Evolutionary conservation across 768 basidiomycete species (phyloP).

Genomic region (Postia placenta): DNA sequence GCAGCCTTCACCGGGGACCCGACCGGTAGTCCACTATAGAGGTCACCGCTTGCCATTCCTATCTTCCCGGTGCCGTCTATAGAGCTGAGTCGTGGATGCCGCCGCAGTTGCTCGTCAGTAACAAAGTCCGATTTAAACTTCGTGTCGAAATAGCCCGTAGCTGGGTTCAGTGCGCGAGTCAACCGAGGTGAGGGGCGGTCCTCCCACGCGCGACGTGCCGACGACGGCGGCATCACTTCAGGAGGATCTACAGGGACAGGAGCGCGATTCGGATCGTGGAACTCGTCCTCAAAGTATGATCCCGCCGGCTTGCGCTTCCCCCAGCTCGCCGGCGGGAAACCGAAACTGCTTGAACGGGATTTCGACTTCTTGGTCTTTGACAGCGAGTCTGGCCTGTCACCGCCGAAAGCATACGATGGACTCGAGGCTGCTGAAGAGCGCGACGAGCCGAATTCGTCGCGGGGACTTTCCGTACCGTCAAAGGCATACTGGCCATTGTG

Average conservation of each 20-base stretch:
- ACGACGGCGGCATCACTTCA: not conserved
- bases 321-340: slow-evolving; percentile 67
- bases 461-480: slow-evolving; percentile 41
- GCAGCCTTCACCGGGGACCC: slow-evolving; percentile 28
- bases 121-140: slow-evolving; percentile 40
- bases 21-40: slow-evolving; percentile 29
- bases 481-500: slow-evolving; percentile 47
- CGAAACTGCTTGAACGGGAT: slow-evolving; percentile 26
- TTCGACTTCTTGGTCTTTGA: slow-evolving; percentile 43
- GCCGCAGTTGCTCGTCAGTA: slow-evolving; percentile 24
- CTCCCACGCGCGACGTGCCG: slow-evolving; percentile 2
- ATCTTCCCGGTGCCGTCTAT: slow-evolving; percentile 3
- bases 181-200: slow-evolving; percentile 17
- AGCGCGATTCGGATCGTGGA: slow-evolving; percentile 16
- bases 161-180: slow-evolving; percentile 13
- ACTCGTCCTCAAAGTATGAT: slow-evolving; percentile 44
- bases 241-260: slow-evolving; percentile 6
- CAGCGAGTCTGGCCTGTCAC: not conserved
- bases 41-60: slow-evolving; percentile 18
- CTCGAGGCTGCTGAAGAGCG: not conserved
- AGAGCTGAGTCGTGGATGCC: slow-evolving; percentile 14
- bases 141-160: slow-evolving; percentile 32
- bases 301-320: slow-evolving; percentile 41
- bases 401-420: not conserved
- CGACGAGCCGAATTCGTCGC: slow-evolving; percentile 17